A percentile compares a stretch with the other conserved stretches of the same genome.
Evolutionary conservation across 2,329 filamentous ascomycete species (phyloP).

Genomic region (Epichloe brachyelytri): DNA sequence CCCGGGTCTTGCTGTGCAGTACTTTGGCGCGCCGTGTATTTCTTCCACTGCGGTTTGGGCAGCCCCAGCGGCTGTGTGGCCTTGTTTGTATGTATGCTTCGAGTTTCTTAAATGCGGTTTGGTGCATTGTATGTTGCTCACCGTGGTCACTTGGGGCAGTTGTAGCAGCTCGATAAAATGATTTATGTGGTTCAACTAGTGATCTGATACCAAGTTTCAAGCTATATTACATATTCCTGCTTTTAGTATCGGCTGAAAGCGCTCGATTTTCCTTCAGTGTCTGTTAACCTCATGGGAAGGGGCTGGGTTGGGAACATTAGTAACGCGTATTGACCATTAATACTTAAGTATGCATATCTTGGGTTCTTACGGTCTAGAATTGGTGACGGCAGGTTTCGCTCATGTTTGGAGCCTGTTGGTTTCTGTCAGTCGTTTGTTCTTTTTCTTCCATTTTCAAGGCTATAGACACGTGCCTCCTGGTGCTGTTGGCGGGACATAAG

Average conservation of each 20-base stretch:
- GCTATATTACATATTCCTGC: background rate
- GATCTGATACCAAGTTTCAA: background rate
- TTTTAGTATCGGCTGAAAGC: background rate
- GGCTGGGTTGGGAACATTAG: constrained; percentile 9
- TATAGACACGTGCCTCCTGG: constrained; percentile 59
- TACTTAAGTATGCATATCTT: background rate
- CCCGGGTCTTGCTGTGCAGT: background rate
- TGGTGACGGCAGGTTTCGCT: constrained; percentile 76
- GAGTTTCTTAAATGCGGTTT: too few relatives aligned
- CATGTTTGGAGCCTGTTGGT: constrained; percentile 75
- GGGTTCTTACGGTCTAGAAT: constrained; percentile 62
- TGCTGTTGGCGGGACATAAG: constrained; percentile 77
- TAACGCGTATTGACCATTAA: background rate
- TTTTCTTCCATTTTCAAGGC: background rate
- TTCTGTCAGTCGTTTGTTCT: constrained; percentile 6
- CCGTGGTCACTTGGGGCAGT: background rate
- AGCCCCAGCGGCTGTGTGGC: too few relatives aligned
- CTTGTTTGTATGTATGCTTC: too few relatives aligned
- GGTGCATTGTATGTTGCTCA: too few relatives aligned
- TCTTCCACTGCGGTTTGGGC: too few relatives aligned
- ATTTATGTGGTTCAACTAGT: background rate
- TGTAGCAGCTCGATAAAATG: background rate
- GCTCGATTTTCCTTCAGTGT: background rate
- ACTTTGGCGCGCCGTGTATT: background rate
- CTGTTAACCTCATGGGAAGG: constrained; percentile 11